phyloP scores from a whole-genome alignment of 106 monocot genomes.

The Phalaenopsis equestris region DNA sequence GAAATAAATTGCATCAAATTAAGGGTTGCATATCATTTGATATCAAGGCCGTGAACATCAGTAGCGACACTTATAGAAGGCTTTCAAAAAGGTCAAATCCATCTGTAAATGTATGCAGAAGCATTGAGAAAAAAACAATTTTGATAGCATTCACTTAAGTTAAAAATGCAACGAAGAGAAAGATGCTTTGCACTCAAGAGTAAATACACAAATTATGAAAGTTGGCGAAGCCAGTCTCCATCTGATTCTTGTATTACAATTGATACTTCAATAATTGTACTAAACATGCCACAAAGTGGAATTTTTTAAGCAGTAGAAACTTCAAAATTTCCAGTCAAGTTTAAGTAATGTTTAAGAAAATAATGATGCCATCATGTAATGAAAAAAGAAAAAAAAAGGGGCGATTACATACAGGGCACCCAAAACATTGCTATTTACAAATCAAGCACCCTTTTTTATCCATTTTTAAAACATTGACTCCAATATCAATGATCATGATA shows the following conservation, averaged over 20 bases:
- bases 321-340: background rate
- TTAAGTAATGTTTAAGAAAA: background rate
- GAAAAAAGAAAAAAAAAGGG: too few species aligned
- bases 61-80: background rate
- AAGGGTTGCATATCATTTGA: background rate
- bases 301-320: background rate
- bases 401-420: too few species aligned
- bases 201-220: background rate
- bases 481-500: too few species aligned
- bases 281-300: background rate
- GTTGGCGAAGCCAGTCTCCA: background rate
- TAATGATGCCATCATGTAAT: background rate
- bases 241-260: background rate
- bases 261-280: background rate
- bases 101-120: background rate
- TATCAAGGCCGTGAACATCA: background rate
- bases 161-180: background rate
- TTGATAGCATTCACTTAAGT: background rate
- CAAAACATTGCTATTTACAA: too few species aligned
- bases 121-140: background rate
- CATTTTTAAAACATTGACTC: too few species aligned
- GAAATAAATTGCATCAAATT: background rate
- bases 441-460: too few species aligned
- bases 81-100: slow-evolving; percentile 4
- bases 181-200: background rate